Conservation (phyloP, 1,139 yeast species). For the Hansenula sp. region DNA sequence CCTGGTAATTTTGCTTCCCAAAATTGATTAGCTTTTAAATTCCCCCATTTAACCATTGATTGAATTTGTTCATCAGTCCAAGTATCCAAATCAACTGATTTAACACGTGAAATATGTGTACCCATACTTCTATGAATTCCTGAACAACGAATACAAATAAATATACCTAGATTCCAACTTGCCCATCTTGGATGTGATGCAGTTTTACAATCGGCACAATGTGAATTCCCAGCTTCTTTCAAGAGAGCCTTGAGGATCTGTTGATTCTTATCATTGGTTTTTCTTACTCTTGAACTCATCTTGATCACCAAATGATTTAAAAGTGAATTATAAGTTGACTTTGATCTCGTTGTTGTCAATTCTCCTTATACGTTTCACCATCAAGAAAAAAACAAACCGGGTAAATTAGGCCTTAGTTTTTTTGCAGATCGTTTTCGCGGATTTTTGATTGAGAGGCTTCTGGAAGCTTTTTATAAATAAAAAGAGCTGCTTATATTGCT, state of each 20-base stretch:
- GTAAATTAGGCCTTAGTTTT: too few species aligned
- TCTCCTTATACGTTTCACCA: too few species aligned
- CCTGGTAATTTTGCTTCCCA: slow-evolving; percentile 83
- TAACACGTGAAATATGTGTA: slow-evolving; percentile 83
- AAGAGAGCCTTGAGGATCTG: slow-evolving; percentile 66
- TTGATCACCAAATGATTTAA: too few species aligned
- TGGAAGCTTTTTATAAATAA: too few species aligned
- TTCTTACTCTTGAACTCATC: slow-evolving; percentile 9
- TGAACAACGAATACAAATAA: slow-evolving; percentile 88
- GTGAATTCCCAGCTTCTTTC: slow-evolving; percentile 68
- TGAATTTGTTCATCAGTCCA: slow-evolving; percentile 95
- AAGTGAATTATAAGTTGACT: too few species aligned
- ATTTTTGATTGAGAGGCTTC: too few species aligned
- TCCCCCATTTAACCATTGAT: slow-evolving; percentile 85
- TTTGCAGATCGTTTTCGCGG: too few species aligned
- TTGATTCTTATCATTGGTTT: slow-evolving; percentile 18
- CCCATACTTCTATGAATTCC: slow-evolving; percentile 96
- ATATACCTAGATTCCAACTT: slow-evolving; percentile 91
- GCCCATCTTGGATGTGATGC: slow-evolving; percentile 97
- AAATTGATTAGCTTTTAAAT: slow-evolving; percentile 63
- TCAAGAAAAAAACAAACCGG: too few species aligned
- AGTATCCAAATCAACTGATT: slow-evolving; percentile 89
- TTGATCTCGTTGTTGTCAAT: too few species aligned
- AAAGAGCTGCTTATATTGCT: too few species aligned
- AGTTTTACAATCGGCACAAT: slow-evolving; percentile 89